Percentiles rank a stretch among this genome's conserved stretches.
phyloP scores from a whole-genome alignment of 768 basidiomycete species.

The Chiua virens region DNA sequence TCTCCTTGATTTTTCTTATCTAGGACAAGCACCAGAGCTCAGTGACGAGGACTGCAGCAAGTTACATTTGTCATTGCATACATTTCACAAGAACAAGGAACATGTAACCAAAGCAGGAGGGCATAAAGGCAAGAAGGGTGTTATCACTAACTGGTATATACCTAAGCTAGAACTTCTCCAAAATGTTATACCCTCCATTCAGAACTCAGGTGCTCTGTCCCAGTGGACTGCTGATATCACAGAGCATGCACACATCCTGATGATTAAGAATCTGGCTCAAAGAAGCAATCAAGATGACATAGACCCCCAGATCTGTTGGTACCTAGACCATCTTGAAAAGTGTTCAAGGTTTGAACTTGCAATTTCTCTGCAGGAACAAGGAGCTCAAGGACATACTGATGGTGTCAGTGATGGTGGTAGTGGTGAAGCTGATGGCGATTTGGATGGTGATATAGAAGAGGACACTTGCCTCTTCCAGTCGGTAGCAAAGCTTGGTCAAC shows the following conservation, averaged over 20 bases:
- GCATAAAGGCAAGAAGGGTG: background rate
- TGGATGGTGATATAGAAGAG: background rate
- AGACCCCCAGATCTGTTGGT: background rate
- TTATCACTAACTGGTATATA: slow-evolving; percentile 23
- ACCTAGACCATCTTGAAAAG: background rate
- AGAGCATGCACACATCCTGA: slow-evolving; percentile 33
- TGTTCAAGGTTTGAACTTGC: background rate
- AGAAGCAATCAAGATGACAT: background rate
- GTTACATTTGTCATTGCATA: slow-evolving; percentile 2
- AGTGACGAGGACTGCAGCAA: slow-evolving; percentile 3
- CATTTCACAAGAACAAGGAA: slow-evolving; percentile 15
- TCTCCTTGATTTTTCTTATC: slow-evolving; percentile 25
- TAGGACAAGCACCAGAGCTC: slow-evolving; percentile 15
- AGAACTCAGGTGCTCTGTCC: slow-evolving; percentile 25
- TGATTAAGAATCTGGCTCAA: slow-evolving; percentile 27
- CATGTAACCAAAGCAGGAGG: slow-evolving; percentile 10
- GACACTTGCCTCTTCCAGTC: background rate
- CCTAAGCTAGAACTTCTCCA: slow-evolving; percentile 17
- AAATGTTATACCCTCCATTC: slow-evolving; percentile 16
- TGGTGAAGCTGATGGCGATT: background rate
- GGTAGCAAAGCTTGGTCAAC: background rate
- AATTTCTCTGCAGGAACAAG: background rate
- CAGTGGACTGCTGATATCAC: slow-evolving; percentile 39
- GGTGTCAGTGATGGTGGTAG: too few relatives aligned
- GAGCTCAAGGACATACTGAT: too few relatives aligned